A percentile compares a stretch with the other conserved stretches of the same genome.
These are phyloP conservation scores for Cutaneotrichosporon sp. DNA, from an alignment of 1,284 basidiomycete species.

Conservation along the genomic window DNA sequence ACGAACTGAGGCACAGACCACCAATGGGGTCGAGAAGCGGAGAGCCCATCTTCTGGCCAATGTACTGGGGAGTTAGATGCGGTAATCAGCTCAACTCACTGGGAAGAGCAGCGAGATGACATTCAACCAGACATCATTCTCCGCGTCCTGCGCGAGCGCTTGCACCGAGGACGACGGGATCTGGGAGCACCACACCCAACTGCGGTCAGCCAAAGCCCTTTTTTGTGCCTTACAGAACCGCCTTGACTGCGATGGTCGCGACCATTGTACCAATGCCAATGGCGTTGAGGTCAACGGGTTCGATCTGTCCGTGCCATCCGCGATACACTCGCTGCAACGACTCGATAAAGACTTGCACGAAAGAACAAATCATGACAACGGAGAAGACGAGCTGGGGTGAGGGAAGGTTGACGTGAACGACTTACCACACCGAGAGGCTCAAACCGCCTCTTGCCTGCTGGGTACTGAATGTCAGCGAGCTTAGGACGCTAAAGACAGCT, in stretches of 20 bases:
- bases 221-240: slow-evolving; percentile 42
- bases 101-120: slow-evolving; percentile 55
- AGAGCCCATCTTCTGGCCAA: slow-evolving; percentile 40
- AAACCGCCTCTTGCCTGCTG: slow-evolving; percentile 53
- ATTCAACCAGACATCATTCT: slow-evolving; percentile 56
- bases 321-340: slow-evolving; percentile 42
- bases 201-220: not conserved
- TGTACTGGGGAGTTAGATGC: slow-evolving; percentile 28
- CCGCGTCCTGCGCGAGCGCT: slow-evolving; percentile 51
- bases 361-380: slow-evolving; percentile 56
- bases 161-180: slow-evolving; percentile 46
- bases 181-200: slow-evolving; percentile 47
- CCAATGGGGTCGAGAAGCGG: slow-evolving; percentile 50
- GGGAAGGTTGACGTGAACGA: slow-evolving; percentile 17
- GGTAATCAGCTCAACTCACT: slow-evolving; percentile 41
- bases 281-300: slow-evolving; percentile 39
- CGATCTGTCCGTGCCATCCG: slow-evolving; percentile 34
- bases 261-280: slow-evolving; percentile 51
- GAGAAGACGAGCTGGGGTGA: slow-evolving; percentile 50
- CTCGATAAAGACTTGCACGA: slow-evolving; percentile 51
- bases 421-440: slow-evolving; percentile 50
- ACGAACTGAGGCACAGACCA: slow-evolving; percentile 49
- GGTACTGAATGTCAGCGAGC: slow-evolving; percentile 46
- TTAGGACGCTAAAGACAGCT: not conserved
- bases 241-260: slow-evolving; percentile 54